Evolutionary conservation across 176 grass and related monocot species (phyloP), one percentile per base, ranked within the genome.

Genomic region (Elymus sibiricus): DNA sequence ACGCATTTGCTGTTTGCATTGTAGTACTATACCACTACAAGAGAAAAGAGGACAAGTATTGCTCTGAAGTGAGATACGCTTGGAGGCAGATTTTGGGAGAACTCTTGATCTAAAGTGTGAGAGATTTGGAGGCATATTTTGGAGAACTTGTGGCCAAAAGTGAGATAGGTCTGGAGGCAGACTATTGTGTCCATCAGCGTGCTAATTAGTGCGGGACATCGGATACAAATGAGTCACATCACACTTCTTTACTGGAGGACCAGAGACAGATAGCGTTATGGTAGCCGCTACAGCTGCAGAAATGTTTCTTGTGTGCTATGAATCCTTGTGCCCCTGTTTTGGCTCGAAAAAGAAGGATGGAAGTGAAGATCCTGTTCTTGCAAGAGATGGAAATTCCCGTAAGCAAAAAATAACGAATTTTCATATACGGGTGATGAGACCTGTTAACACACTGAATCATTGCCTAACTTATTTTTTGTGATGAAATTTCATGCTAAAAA

Each of bases 291-390:
- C 93, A 78, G 34, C 88, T 86, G 39, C 88, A 17, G 93, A 77
- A 51, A 85, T 88, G 78, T 92, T 98, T 87, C 47, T 90, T 81
- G 55, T 94, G 74, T 94, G 90, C 67, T 98, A 90, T 68, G 83
- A 87, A 56, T 82, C 92, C 51, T 10, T 95, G 42, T 98, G 90
- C 75, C 90, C 96, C 49, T 98, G 96, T 78, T 90, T 93, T 79
- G 73, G 90, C 22, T 86, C 90, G 16, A 98, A 78, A 90, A 84
- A 70, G 39, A 88, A 53, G 29, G 94, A 92, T 77, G 87, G 85
- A 34, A 93, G 87, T 47, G 96, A 92, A 71, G 93, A 93, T 70
- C 93, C 90, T 77, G 86, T 98, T 86, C 85, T 90, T 25, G 6
- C 4, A 60, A 76, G 42, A 74, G 88, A 79, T 83, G 77, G 72